A percentile compares a stretch with the other conserved stretches of the same genome.
phyloP scores from a whole-genome alignment of 2,329 filamentous ascomycete species.

The Aotearoamyces nothofagi region DNA sequence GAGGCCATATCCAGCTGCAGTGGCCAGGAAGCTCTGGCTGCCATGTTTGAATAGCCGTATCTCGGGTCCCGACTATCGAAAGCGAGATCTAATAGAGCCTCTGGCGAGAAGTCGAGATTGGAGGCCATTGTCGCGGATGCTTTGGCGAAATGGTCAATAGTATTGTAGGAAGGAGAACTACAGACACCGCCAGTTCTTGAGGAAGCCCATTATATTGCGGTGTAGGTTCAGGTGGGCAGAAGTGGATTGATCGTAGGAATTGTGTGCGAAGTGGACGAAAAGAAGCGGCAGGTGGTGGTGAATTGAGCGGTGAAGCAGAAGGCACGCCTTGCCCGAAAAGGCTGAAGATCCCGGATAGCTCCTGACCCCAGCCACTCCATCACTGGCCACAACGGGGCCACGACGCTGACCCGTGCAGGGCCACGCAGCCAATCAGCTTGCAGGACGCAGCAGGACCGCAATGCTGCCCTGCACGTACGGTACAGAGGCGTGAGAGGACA shows the following conservation, averaged over 20 bases:
- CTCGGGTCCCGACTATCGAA: slow-evolving; percentile 40
- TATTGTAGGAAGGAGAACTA: slow-evolving; percentile 25
- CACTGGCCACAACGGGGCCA: too few relatives aligned
- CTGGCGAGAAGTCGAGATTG: slow-evolving; percentile 44
- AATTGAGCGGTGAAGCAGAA: slow-evolving; percentile 9
- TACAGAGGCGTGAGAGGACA: too few relatives aligned
- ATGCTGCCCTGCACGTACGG: too few relatives aligned
- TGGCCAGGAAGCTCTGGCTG: slow-evolving; percentile 20
- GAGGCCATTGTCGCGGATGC: slow-evolving; percentile 30
- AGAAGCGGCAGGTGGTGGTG: too few relatives aligned
- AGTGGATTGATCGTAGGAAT: too few relatives aligned
- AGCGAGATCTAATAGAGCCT: slow-evolving; percentile 44
- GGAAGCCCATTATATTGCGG: slow-evolving; percentile 15
- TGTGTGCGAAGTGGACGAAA: too few relatives aligned
- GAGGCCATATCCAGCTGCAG: slow-evolving; percentile 19
- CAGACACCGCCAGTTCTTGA: slow-evolving; percentile 20
- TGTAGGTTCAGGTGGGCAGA: slow-evolving; percentile 14
- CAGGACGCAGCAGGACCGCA: too few relatives aligned
- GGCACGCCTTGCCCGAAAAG: background rate
- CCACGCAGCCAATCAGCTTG: too few relatives aligned
- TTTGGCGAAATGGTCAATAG: slow-evolving; percentile 23
- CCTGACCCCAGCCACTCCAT: too few relatives aligned
- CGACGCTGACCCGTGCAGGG: background rate
- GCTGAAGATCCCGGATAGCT: too few relatives aligned
- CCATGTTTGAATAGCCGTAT: slow-evolving; percentile 32